Base-by-base conservation (phyloP, 2,329 filamentous ascomycete genomes). In the Aspergillus japonicus region DNA sequence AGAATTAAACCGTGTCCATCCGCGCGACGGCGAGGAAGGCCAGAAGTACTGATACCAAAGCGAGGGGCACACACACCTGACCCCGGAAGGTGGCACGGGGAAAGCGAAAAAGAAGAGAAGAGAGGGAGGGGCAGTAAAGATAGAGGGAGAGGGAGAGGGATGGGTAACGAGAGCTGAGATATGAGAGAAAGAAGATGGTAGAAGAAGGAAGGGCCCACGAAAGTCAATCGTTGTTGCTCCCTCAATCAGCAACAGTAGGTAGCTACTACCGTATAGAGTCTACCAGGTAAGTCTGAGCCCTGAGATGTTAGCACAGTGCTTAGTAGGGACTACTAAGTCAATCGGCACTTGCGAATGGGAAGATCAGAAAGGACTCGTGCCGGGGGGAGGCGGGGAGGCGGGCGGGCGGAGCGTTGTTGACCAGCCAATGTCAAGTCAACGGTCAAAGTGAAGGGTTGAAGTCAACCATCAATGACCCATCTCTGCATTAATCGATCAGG, bases 1-100 rank as follows among this genome's bases (percentile, higher is more conserved):
- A 24, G 56, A 52, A 47, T 26, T 52, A 57, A 42, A 44, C 57
- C 60, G 57, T 35, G 50, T 54, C 49, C 35, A 39, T 16, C 35
- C 35, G 35, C 35, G 35, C 35, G 35, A 39, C 14, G 14, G 14
- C 14, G 35, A 39, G 14, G 35, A 16, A 12, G 14, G 14, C 14
- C 39, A 19, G 39, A 59, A 52, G 48, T 21, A 54, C 48, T 48
- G 50, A 52, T 16, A 51, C 59, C 44, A 49, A 47, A 10, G 33
- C 33, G 33, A 35, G 33, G 33, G 33, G 33, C 33, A 35, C 33
- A 16, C 33, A 35, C 57, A 47, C 50, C 39, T 54, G 52, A 54
- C 42, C 52, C 39, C 42, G 52, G 35, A 23, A 44, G 52, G 52
- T 42, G 23, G 47, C 52, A 54, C 24, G 29, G 47, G 53, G 54